Evolutionary conservation across 768 basidiomycete genomes (phyloP).

Genomic region (Obba rivulosa): DNA sequence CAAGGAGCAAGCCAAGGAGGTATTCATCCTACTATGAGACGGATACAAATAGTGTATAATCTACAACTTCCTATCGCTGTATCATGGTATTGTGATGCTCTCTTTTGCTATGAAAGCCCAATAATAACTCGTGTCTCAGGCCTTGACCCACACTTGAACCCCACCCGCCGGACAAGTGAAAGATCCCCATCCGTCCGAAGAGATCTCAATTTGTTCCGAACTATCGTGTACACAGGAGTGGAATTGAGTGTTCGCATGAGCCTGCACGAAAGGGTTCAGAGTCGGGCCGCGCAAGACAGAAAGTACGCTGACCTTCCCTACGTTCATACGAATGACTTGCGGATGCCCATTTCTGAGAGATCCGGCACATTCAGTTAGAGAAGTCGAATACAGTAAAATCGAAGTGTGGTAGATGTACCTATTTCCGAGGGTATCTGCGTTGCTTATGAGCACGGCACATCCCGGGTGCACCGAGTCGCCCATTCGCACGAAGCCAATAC

Average conservation of each 20-base stretch:
- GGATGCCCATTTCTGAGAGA: conserved; percentile 24
- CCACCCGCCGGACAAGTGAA: conserved; percentile 54
- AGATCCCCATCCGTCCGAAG: conserved; percentile 55
- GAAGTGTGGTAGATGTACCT: not conserved
- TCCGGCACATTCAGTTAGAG: conserved; percentile 13
- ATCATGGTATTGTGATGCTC: not conserved
- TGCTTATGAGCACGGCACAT: conserved; percentile 71
- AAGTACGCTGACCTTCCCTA: conserved; percentile 47
- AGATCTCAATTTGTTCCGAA: conserved; percentile 39
- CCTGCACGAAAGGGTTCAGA: conserved; percentile 36
- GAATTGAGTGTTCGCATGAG: conserved; percentile 49
- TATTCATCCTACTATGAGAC: not conserved
- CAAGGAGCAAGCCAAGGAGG: not conserved
- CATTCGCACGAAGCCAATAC: conserved; percentile 70
- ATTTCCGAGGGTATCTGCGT: conserved; percentile 22
- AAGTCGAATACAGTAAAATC: not conserved
- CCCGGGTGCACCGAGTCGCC: conserved; percentile 52
- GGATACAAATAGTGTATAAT: not conserved
- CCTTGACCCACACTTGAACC: conserved; percentile 56
- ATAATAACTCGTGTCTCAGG: not conserved
- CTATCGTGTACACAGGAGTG: not conserved
- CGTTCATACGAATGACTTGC: conserved; percentile 59
- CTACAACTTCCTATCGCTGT: not conserved
- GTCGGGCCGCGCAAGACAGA: not conserved
- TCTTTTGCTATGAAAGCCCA: not conserved